Base-by-base conservation (phyloP, 2,329 filamentous ascomycete species). In the Aspergillus sp. region DNA sequence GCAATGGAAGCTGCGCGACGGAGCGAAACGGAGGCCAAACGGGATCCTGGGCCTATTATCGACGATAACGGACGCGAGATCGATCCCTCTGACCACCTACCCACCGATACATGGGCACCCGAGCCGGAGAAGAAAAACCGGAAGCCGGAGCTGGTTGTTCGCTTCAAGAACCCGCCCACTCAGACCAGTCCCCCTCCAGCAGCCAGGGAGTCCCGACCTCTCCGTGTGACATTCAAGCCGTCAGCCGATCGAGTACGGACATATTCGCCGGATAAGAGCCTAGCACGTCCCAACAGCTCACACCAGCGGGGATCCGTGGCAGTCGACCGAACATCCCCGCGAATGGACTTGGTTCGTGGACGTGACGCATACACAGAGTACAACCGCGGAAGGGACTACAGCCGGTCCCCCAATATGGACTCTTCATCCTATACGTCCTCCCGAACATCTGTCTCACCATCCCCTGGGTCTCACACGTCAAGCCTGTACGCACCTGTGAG, bases 21-120 rank as follows among this genome's bases (percentile, higher is more conserved):
- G 51, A 59, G 62, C 32, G 65, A 74, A 46, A 56, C 64, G 5
- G 67, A 70, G 50, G 58, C 65, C 43, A 46, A 62, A 46, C 68
- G 74, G 19, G 71, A 76, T 39, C 63, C 75, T 35, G 78, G 76
- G 2, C 80, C 81, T 6, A 82, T 85, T 47, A 79, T 83, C 39
- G 80, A 78, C 15, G 81, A 80, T 58, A 79, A 83, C 59, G 82
- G 82, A 13, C 74, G 80, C 30, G 76, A 82, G 48, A 82, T 85
- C 55, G 82, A 85, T 62, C 82, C 82, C 4, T 82, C 80, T 0
- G 82, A 85, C 60, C 81, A 84, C 59, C 70, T 85, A 2, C 82
- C 82, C 1, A 73, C 82, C 3, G 77, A 83, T 52, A 81, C 79
- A 2, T 85, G 82, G 82, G 82, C 82, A 0, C 82, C 82, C 1